Base-by-base conservation (phyloP, 306 rosid genomes). In the Prunus davidiana region DNA sequence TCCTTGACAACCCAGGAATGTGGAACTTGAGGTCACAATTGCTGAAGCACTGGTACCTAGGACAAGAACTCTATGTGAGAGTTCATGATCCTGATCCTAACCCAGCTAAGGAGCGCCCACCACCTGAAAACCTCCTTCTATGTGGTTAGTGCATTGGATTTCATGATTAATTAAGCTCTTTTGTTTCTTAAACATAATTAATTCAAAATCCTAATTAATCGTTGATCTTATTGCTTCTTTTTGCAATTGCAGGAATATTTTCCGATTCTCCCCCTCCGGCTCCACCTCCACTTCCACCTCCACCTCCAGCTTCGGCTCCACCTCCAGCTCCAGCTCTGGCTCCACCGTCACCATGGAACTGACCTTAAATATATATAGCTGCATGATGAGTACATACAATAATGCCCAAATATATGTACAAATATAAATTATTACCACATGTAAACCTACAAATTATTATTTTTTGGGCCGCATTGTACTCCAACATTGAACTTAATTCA, bases 1-100 rank as follows among this genome's bases (percentile, higher is more conserved):
- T 77, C 78, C 91, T 93, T 27, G 97, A 94, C 80, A 91, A 91
- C 73, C 94, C 95, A 1, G 93, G 97, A 82, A 94, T 90, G 90
- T 94, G 96, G 97, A 91, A 91, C 68, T 72, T 93, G 67, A 90
- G 97, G 71, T 91, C 98, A 69, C 94, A 91, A 64, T 80, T 81
- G 12, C 78, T 90, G 84, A 78, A 81, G 78, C 81, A 57, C 38
- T 91, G 96, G 97, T 91, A 79, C 63, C 80, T 90, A 52, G 97
- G 96, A 62, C 80, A 91, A 77, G 94, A 93, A 78, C 87, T 93
- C 19, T 90, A 91, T 71, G 78, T 91, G 0, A 85, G 94, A 63
- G 94, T 91, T 70, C 69, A 76, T 67, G 90, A 90, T 80, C 52
- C 77, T 63, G 89, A 91, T 85, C 93, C 89, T 46, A 82, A 90